These are phyloP conservation scores for Kwoniella mangroviensis DNA, from an alignment of 768 basidiomycete genomes.

Conservation along the genomic window DNA sequence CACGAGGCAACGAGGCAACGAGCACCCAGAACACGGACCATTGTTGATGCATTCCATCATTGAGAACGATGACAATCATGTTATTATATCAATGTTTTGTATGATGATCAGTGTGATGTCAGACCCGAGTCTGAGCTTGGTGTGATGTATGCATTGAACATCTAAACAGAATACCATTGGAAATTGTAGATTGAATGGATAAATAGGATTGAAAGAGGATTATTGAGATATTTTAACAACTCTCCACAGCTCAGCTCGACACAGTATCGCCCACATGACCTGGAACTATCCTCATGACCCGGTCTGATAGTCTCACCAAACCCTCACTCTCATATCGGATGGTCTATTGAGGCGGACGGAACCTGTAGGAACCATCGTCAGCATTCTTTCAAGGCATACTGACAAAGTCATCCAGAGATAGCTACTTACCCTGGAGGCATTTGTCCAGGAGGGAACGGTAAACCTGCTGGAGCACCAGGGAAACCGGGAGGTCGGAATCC, in stretches of 20 bases:
- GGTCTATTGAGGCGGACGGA: slow-evolving; percentile 52
- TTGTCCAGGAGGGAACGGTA: slow-evolving; percentile 54
- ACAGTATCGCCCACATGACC: background rate
- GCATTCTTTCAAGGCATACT: background rate
- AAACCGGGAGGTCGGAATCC: slow-evolving; percentile 57
- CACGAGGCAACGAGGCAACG: too few relatives aligned
- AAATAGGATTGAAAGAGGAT: background rate
- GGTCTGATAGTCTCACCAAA: background rate
- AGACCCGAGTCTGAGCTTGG: background rate
- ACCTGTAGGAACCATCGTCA: slow-evolving; percentile 29
- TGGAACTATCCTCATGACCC: too few relatives aligned
- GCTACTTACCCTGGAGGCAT: slow-evolving; percentile 58
- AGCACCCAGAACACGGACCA: too few relatives aligned
- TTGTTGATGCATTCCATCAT: background rate
- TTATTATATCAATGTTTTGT: background rate
- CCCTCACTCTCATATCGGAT: background rate
- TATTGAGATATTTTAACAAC: background rate
- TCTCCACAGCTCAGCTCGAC: background rate
- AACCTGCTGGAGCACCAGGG: slow-evolving; percentile 51
- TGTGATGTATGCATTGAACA: slow-evolving; percentile 9
- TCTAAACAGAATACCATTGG: background rate
- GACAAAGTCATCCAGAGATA: background rate
- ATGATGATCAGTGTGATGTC: background rate
- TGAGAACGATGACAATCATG: background rate
- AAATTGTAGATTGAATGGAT: background rate